Base-by-base conservation (phyloP, 768 basidiomycete species). In the Hygrocybe coccinea region DNA sequence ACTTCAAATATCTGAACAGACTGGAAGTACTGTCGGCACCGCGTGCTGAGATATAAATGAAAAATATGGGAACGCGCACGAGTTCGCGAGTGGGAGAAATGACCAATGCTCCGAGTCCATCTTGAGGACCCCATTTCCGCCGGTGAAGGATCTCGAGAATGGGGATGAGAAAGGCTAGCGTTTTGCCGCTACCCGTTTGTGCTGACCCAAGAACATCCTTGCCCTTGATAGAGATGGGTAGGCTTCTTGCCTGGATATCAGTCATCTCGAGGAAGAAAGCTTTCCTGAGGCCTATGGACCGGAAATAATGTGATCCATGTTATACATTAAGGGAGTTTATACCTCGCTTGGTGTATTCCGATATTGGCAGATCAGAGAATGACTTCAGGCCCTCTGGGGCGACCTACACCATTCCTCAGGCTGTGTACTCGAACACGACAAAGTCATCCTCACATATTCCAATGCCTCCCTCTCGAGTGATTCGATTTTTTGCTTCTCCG, bases 1-100 rank as follows among this genome's bases (percentile, higher is more conserved):
- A 97, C 94, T 45, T 95, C 92, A 67, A 98, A 99, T 56, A 97
- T 99, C 77, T 99, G 97, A 15, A 98, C 90, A 1, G 95, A 95
- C 92, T 94, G 61, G 1, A 24, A 14, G 53, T 17, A 53, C 47
- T 35, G 3, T 35, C 11, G 24, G n/a, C 34, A 59, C 36, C 19
- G 33, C 48, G 34, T 15, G 51, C 24, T 50, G 19, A 0, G 17
- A 45, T 22, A 52, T 45, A 5, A 17, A 50, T 11, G 14, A 12
- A 19, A 36, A 35, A 9, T n/a, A 51, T 33, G n/a, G 34, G 22
- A 38, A 51, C 8, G 35, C 86, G 48, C 63, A 93, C 92, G 60
- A 97, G 72, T 70, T 98, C 95, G 44, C 95, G 79, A 2, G 95
- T 97, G 3, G 95, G 95, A 1, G 91, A 93, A 52, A 99, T 90